Evolutionary conservation across 306 rosid genomes (phyloP).

Genomic region (Phaseolus lunatus): DNA sequence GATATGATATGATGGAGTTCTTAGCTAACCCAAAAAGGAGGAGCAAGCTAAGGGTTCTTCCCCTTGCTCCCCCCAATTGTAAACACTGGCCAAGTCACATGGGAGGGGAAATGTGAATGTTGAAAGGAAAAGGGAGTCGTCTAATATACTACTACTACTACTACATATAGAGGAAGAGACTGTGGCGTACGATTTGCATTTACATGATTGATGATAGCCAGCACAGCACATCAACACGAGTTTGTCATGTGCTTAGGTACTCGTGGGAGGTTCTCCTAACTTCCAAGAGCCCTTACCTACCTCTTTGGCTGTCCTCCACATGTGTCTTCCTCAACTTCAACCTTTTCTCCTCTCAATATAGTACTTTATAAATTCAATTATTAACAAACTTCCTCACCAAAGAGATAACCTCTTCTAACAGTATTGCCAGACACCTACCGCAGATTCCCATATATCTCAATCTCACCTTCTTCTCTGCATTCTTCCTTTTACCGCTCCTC

Average conservation of each 20-base stretch:
- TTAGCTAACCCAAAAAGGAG: constrained; percentile 50
- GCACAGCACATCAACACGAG: constrained; percentile 66
- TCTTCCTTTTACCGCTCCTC: constrained; percentile 1
- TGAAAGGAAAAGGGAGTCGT: constrained; percentile 12
- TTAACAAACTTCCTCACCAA: constrained; percentile 23
- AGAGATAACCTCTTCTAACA: constrained; percentile 20
- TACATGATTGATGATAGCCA: constrained; percentile 61
- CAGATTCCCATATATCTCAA: constrained; percentile 43
- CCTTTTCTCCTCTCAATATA: constrained; percentile 28
- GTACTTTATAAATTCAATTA: too few relatives aligned
- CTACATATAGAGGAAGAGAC: constrained; percentile 9
- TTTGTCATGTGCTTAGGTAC: constrained; percentile 76
- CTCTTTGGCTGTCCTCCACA: constrained; percentile 69
- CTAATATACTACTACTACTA: not conserved
- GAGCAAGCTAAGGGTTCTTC: constrained; percentile 42
- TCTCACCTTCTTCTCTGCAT: constrained; percentile 11
- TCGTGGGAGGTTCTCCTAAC: constrained; percentile 57
- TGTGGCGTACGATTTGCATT: constrained; percentile 45
- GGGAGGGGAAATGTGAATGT: constrained; percentile 1
- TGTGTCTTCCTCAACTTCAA: constrained; percentile 50
- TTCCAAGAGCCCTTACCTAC: constrained; percentile 67
- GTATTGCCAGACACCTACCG: constrained; percentile 47
- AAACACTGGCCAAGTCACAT: constrained; percentile 27
- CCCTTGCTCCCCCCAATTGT: constrained; percentile 24
- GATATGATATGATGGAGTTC: constrained; percentile 41